Evolutionary conservation across 768 basidiomycete species (phyloP).

Genomic region (Suillus cothurnatus): DNA sequence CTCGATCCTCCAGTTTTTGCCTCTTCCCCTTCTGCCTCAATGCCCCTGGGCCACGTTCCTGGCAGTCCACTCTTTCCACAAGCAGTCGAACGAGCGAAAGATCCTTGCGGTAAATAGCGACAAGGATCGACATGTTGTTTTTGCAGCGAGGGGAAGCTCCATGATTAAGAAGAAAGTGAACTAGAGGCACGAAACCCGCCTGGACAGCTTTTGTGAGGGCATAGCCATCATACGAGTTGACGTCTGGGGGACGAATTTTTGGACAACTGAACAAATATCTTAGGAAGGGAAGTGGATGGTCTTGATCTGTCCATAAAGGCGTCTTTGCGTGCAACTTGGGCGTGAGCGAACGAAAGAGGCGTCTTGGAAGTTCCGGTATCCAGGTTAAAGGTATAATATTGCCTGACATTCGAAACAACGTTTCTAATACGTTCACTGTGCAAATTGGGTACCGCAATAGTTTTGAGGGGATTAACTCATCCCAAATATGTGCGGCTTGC

Average conservation of each 20-base stretch:
- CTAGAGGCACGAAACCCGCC: slow-evolving; percentile 60
- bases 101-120: slow-evolving; percentile 76
- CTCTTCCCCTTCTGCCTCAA: slow-evolving; percentile 41
- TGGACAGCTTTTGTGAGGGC: slow-evolving; percentile 80
- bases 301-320: slow-evolving; percentile 45
- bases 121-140: slow-evolving; percentile 62
- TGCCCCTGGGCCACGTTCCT: background rate
- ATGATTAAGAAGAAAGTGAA: slow-evolving; percentile 67
- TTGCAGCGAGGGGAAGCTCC: slow-evolving; percentile 73
- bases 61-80: slow-evolving; percentile 55
- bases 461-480: slow-evolving; percentile 39
- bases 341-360: slow-evolving; percentile 61
- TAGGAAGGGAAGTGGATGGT: slow-evolving; percentile 67
- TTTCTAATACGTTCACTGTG: slow-evolving; percentile 43
- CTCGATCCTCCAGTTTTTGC: slow-evolving; percentile 60
- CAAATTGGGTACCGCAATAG: slow-evolving; percentile 49
- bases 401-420: slow-evolving; percentile 41
- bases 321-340: slow-evolving; percentile 24
- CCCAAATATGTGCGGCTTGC: slow-evolving; percentile 20
- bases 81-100: slow-evolving; percentile 71
- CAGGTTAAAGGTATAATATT: slow-evolving; percentile 1
- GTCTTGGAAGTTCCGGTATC: slow-evolving; percentile 58
- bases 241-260: slow-evolving; percentile 43
- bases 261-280: slow-evolving; percentile 52
- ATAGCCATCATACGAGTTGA: slow-evolving; percentile 79